Conservation (phyloP, 2,329 filamentous ascomycete genomes). For the Ophiocordyceps unilateralis region DNA sequence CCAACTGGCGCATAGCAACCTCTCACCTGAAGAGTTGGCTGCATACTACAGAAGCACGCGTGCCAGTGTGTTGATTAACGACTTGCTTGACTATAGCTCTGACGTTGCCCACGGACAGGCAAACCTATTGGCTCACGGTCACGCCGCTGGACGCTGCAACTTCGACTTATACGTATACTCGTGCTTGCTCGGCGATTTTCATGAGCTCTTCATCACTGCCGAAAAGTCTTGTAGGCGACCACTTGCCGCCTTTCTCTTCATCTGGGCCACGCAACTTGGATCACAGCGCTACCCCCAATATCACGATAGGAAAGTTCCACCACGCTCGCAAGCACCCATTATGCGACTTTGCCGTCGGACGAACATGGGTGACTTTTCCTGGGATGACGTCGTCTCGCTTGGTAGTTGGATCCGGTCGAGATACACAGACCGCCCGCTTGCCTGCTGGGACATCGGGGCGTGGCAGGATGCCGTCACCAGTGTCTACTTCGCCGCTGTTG, state of each 20-base stretch:
- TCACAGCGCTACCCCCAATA: neutral
- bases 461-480: neutral
- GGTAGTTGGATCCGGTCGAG: neutral
- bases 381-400: neutral
- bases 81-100: neutral
- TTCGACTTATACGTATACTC: neutral
- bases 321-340: neutral
- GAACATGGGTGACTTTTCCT: neutral
- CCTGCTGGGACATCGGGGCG: neutral
- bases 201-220: neutral
- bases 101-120: neutral
- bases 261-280: neutral
- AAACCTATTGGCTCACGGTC: neutral
- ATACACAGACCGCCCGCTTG: neutral
- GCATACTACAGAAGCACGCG: neutral
- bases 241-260: neutral
- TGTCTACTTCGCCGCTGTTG: neutral
- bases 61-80: neutral
- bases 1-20: neutral
- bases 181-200: neutral
- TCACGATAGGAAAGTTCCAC: neutral
- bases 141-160: neutral
- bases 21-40: neutral
- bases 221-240: neutral
- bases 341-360: neutral